Evolutionary conservation across 345 rosid genomes (phyloP).

Genomic region (Salix viminalis): DNA sequence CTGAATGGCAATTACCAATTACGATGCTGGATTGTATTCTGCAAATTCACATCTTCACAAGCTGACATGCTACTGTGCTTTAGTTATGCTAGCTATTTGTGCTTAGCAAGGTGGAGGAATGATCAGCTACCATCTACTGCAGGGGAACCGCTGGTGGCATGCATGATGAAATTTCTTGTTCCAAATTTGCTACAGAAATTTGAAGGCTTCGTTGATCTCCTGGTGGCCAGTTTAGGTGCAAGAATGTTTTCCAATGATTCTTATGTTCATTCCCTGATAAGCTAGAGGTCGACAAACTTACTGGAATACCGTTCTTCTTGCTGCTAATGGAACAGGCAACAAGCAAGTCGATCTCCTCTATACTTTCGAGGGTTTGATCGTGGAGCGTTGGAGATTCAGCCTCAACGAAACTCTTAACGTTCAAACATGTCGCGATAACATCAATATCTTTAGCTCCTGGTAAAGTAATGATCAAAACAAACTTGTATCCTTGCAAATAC

Average conservation of each 20-base stretch:
- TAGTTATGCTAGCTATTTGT: background rate
- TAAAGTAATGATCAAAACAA: no score
- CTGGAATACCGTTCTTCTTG: background rate
- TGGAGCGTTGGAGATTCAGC: background rate
- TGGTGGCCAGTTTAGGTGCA: background rate
- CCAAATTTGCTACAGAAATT: background rate
- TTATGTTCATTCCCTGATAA: background rate
- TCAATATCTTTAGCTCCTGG: no score
- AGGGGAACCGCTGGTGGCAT: background rate
- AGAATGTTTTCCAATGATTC: background rate
- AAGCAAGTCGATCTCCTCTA: background rate
- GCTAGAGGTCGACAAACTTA: background rate
- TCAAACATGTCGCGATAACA: background rate
- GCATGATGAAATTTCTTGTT: background rate
- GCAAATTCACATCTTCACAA: background rate
- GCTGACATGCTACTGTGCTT: background rate
- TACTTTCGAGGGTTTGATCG: background rate
- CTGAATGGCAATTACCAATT: background rate
- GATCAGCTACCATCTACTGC: background rate
- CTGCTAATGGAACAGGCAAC: background rate
- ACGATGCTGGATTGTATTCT: background rate
- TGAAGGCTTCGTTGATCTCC: background rate
- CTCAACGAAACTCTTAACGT: background rate
- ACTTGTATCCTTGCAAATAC: no score
- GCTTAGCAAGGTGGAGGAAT: background rate